phyloP scores from a whole-genome alignment of 2,329 filamentous ascomycete species.

The Botrytis fragariae region DNA sequence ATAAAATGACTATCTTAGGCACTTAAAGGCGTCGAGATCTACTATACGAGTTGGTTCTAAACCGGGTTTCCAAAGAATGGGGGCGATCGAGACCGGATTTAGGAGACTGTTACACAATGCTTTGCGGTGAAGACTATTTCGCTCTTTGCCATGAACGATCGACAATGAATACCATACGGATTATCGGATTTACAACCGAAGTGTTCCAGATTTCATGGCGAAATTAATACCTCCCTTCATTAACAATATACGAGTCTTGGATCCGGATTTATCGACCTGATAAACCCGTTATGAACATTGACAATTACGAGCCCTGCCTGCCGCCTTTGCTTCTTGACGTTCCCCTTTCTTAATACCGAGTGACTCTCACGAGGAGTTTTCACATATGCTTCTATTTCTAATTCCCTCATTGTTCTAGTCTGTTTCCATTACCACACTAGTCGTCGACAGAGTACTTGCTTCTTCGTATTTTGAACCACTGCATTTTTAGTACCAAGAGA shows the following conservation, averaged over 20 bases:
- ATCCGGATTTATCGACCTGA: neutral
- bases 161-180: neutral
- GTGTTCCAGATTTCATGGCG: neutral
- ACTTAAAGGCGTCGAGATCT: slow-evolving; percentile 7
- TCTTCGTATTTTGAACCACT: neutral
- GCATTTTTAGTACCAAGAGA: neutral
- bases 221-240: slow-evolving; percentile 4
- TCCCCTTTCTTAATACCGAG: neutral
- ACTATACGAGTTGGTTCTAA: neutral
- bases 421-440: neutral
- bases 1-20: slow-evolving; percentile 3
- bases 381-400: neutral
- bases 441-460: slow-evolving; percentile 7
- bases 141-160: slow-evolving; percentile 12
- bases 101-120: slow-evolving; percentile 4
- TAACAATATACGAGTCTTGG: neutral
- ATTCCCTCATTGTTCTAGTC: neutral
- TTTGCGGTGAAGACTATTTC: slow-evolving; percentile 17
- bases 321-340: neutral
- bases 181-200: slow-evolving; percentile 13
- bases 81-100: slow-evolving; percentile 13
- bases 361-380: neutral
- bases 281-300: neutral
- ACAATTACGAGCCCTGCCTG: neutral
- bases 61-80: slow-evolving; percentile 2